These are phyloP conservation scores for Dictyophora rubrovolvata DNA, from an alignment of 768 basidiomycete species.

Conservation along the genomic window DNA sequence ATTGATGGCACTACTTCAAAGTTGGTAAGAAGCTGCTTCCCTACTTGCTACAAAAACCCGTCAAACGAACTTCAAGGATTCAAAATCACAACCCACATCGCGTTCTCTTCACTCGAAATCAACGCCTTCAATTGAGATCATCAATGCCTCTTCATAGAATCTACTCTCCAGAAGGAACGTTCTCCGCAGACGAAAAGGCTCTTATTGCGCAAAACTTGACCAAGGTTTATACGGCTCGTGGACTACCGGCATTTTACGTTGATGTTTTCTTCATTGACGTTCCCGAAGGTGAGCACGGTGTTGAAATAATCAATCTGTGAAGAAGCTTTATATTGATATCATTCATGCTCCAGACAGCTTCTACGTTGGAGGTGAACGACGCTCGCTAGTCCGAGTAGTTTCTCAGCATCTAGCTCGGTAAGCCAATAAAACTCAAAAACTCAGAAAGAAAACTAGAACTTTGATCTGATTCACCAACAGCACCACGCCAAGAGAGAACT, in stretches of 20 bases:
- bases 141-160: conserved; percentile 21
- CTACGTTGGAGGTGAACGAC: conserved; percentile 16
- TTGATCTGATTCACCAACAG: neutral
- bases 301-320: neutral
- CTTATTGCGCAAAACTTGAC: conserved; percentile 16
- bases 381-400: conserved; percentile 15
- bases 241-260: conserved; percentile 18
- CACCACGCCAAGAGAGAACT: neutral
- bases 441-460: neutral
- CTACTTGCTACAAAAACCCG: no score
- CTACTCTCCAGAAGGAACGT: conserved; percentile 16
- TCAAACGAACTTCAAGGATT: no score
- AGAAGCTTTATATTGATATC: neutral
- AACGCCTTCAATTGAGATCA: no score
- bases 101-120: no score
- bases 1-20: no score
- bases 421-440: no score
- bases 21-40: no score
- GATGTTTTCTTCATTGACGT: conserved; percentile 20
- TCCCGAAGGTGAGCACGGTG: neutral
- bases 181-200: conserved; percentile 16
- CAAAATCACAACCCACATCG: no score
- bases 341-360: conserved; percentile 6
- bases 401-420: conserved; percentile 17
- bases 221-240: conserved; percentile 6